phyloP scores from a whole-genome alignment of 306 rosid species.

The Trifolium subterraneum region DNA sequence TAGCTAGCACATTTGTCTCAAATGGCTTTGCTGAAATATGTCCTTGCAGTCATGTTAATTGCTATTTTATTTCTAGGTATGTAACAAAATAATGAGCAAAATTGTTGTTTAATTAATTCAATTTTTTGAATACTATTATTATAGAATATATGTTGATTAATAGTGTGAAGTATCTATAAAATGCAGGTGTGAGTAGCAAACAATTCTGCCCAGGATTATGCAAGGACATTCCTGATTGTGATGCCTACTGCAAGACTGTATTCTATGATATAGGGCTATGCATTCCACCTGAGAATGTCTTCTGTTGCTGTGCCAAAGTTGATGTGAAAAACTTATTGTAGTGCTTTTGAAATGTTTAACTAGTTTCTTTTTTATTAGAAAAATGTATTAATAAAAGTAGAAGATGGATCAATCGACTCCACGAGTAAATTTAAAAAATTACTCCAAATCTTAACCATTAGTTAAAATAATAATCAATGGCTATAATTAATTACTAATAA shows the following conservation, averaged over 20 bases:
- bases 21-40: not conserved
- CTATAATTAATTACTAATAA: too few relatives aligned
- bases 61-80: not conserved
- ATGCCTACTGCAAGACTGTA: not conserved
- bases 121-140: not conserved
- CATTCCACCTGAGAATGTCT: not conserved
- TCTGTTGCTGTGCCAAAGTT: constrained; percentile 5
- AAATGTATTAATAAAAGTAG: too few relatives aligned
- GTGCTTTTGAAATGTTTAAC: not conserved
- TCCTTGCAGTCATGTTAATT: not conserved
- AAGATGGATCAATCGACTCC: too few relatives aligned
- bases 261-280: not conserved
- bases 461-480: too few relatives aligned
- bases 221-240: not conserved
- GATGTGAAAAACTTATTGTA: not conserved
- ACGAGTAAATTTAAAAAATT: too few relatives aligned
- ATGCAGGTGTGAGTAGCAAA: constrained; percentile 22
- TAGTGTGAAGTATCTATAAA: not conserved
- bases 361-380: too few relatives aligned
- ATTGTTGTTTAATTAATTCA: not conserved
- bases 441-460: too few relatives aligned
- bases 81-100: not conserved
- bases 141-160: not conserved
- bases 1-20: not conserved
- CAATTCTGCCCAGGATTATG: not conserved